Conservation (phyloP, 75 land plant species). For the Pinus albicaulis region DNA sequence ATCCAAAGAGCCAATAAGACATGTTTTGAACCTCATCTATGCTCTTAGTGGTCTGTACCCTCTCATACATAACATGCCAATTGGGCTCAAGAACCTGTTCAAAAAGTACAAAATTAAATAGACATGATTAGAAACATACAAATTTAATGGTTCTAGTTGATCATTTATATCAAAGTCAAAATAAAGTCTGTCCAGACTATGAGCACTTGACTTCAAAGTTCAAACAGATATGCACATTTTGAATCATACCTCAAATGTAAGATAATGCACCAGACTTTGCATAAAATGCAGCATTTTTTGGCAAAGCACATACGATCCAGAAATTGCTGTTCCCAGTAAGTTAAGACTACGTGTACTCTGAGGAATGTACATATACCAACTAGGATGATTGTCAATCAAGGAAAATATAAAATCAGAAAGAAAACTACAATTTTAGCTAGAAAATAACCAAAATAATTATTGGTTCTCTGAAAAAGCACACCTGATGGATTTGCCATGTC, state of each 20-base stretch:
- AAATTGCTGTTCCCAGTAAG: constrained; percentile 70
- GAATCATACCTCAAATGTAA: constrained; percentile 87
- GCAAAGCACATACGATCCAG: constrained; percentile 90
- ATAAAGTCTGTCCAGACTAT: not conserved
- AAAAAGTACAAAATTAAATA: not conserved
- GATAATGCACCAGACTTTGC: constrained; percentile 86
- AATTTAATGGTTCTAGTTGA: not conserved
- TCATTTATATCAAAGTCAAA: not conserved
- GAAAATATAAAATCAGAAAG: constrained; percentile 1
- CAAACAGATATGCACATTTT: no score
- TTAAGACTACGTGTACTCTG: constrained; percentile 70
- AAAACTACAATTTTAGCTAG: not conserved
- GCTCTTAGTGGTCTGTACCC: constrained; percentile 81
- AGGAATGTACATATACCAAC: not conserved
- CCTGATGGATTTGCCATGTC: constrained; percentile 99
- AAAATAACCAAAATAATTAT: not conserved
- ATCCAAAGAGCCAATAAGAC: not conserved
- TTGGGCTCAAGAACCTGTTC: constrained; percentile 97
- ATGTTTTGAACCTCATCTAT: constrained; percentile 79
- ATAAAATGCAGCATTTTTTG: constrained; percentile 97
- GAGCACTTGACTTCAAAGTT: no score
- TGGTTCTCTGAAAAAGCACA: constrained; percentile 15
- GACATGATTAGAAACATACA: not conserved
- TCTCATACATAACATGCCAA: constrained; percentile 93
- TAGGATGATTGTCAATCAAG: not conserved